phyloP scores from a whole-genome alignment of 305 asterid genomes.

The Fraxinus floribunda region DNA sequence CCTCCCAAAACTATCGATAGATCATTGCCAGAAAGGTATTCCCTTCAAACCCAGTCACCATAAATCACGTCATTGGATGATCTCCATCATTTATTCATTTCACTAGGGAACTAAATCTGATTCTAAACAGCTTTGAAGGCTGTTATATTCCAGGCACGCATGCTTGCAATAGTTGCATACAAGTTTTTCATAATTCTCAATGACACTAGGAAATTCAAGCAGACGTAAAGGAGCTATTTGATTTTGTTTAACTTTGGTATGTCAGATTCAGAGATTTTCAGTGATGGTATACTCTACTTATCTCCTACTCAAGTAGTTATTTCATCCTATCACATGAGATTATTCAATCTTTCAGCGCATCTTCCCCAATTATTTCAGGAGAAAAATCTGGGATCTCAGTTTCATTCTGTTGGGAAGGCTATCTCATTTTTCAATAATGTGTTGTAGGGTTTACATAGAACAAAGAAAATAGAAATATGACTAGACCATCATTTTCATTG shows the following conservation, averaged over 20 bases:
- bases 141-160: background rate
- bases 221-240: background rate
- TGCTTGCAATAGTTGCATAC: background rate
- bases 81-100: background rate
- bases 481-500: background rate
- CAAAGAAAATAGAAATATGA: background rate
- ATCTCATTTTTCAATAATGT: background rate
- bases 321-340: background rate
- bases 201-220: background rate
- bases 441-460: background rate
- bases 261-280: background rate
- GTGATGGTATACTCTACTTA: background rate
- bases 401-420: background rate
- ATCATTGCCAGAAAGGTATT: background rate
- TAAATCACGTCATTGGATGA: background rate
- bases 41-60: background rate
- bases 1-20: background rate
- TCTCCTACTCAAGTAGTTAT: background rate
- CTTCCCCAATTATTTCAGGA: background rate
- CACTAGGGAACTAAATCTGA: conserved; percentile 1
- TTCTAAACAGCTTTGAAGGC: background rate
- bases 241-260: background rate
- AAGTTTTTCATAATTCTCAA: background rate
- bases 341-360: background rate
- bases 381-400: background rate